Conservation (phyloP, 2,329 filamentous ascomycete genomes). For the Calonectria hawksworthii region DNA sequence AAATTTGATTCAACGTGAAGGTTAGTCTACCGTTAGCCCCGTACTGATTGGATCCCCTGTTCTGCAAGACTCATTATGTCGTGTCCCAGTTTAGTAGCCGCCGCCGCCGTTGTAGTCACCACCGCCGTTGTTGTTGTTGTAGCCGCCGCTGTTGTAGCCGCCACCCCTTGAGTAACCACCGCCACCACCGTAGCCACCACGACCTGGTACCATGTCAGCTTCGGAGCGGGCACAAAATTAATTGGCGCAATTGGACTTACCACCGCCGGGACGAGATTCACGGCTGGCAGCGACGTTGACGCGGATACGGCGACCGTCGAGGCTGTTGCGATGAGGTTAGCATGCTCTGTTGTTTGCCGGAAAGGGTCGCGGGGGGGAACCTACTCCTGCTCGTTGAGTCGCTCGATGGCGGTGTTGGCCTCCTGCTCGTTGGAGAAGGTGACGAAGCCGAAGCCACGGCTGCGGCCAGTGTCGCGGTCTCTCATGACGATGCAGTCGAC, state of each 20-base stretch:
- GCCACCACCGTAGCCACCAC: not conserved
- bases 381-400: not conserved
- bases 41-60: conserved; percentile 6
- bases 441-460: conserved; percentile 30
- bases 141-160: not conserved
- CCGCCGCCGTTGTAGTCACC: not conserved
- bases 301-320: not conserved
- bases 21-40: conserved; percentile 8
- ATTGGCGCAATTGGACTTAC: not conserved
- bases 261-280: not conserved
- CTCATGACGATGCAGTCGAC: conserved; percentile 14
- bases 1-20: not conserved
- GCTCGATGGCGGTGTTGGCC: not conserved
- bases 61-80: not conserved
- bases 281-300: not conserved
- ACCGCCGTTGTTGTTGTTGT: not conserved
- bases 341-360: not conserved
- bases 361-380: not conserved
- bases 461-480: conserved; percentile 26
- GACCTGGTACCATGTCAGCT: not conserved
- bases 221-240: not conserved
- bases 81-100: not conserved
- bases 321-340: not conserved
- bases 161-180: not conserved
- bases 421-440: not conserved